Conservation (phyloP, 129 eudicot species). For the Apium graveolens region DNA sequence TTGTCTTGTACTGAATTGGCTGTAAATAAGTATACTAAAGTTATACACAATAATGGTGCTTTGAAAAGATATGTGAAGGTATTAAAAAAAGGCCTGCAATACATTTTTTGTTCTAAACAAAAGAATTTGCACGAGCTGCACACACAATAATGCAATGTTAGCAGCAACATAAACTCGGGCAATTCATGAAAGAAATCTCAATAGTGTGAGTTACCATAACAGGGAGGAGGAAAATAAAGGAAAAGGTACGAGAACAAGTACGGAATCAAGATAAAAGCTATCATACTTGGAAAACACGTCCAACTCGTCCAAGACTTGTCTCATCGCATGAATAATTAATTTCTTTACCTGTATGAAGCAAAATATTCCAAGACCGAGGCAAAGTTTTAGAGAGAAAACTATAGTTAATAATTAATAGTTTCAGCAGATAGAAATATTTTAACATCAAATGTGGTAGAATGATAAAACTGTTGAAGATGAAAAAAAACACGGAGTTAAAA, state of each 20-base stretch:
- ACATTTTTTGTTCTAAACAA: neutral
- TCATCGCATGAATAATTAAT: constrained; percentile 9
- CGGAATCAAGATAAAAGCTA: neutral
- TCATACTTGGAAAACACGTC: constrained; percentile 2
- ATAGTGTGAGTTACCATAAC: neutral
- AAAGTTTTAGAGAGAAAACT: neutral
- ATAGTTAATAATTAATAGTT: neutral
- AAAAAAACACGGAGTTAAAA: neutral
- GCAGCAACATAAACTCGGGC: too few relatives aligned
- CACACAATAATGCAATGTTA: too few relatives aligned
- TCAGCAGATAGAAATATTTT: neutral
- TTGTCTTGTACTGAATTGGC: neutral
- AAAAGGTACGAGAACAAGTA: neutral
- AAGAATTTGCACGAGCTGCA: neutral
- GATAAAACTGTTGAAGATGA: neutral
- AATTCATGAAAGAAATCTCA: neutral
- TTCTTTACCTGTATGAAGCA: constrained; percentile 14
- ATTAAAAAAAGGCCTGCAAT: neutral
- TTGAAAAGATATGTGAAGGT: neutral
- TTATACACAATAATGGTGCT: neutral
- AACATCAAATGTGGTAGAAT: neutral
- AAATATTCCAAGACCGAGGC: neutral
- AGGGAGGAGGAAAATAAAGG: neutral
- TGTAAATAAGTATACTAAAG: neutral
- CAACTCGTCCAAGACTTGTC: constrained; percentile 6